These are phyloP conservation scores for Xylaria telfairii DNA, from an alignment of 495 filamentous ascomycete species.

Conservation along the genomic window DNA sequence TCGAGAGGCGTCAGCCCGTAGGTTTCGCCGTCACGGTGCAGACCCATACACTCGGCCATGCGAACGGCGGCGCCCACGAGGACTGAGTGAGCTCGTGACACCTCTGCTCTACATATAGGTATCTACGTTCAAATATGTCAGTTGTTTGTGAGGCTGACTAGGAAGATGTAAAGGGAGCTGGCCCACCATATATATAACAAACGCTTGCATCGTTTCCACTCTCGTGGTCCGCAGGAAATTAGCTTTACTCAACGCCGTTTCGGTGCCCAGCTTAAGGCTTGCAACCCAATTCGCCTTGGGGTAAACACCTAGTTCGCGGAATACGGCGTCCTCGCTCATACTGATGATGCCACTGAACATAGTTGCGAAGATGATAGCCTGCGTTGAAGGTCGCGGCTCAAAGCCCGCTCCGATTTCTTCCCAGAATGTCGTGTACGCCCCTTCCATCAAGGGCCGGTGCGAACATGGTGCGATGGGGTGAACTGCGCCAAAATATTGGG, in stretches of 20 bases:
- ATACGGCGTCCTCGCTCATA: conserved; percentile 59
- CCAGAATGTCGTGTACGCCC: conserved; percentile 68
- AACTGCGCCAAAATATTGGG: conserved; percentile 69
- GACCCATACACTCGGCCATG: conserved; percentile 77
- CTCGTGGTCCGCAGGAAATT: conserved; percentile 73
- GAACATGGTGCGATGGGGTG: conserved; percentile 69
- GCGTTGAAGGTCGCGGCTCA: conserved; percentile 66
- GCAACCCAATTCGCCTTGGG: conserved; percentile 60
- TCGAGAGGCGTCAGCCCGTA: conserved; percentile 71
- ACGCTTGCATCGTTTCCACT: conserved; percentile 73
- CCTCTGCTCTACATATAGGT: conserved; percentile 69
- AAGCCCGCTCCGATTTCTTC: conserved; percentile 57
- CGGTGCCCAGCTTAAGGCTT: conserved; percentile 66
- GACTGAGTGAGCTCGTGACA: conserved; percentile 74
- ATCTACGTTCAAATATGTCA: conserved; percentile 53
- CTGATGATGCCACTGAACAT: conserved; percentile 73
- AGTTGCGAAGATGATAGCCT: conserved; percentile 70
- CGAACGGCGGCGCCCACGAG: conserved; percentile 72
- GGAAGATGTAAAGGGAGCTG: not conserved
- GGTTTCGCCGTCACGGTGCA: conserved; percentile 72
- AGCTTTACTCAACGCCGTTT: conserved; percentile 67
- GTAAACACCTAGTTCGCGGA: conserved; percentile 54
- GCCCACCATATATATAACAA: conserved; percentile 74
- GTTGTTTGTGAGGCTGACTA: not conserved
- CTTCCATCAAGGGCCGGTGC: conserved; percentile 69